Percentiles rank a stretch among this genome's conserved stretches.
Evolutionary conservation across 2,329 filamentous ascomycete genomes (phyloP).

Genomic region (Microdochium bolleyi): DNA sequence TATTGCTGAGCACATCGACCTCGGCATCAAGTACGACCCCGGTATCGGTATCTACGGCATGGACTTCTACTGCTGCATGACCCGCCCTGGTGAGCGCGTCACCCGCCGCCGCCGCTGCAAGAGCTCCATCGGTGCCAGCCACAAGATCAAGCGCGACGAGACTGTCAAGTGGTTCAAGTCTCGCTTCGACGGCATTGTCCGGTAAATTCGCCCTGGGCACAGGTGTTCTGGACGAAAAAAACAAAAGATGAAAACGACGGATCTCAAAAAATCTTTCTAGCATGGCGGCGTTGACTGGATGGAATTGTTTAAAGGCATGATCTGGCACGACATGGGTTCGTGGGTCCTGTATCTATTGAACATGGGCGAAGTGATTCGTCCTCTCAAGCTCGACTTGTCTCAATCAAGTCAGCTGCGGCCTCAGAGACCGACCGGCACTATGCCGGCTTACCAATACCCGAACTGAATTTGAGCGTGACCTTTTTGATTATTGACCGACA

Average conservation of each 20-base stretch:
- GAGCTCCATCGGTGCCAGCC: conserved; percentile 75
- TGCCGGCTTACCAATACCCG: conserved; percentile 49
- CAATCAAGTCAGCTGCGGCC: conserved; percentile 57
- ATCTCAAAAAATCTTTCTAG: conserved; percentile 13
- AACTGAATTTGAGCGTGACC: conserved; percentile 1
- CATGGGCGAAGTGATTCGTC: conserved; percentile 34
- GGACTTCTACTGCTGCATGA: conserved; percentile 99
- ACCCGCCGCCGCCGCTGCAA: conserved; percentile 88
- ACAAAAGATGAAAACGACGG: conserved; percentile 12
- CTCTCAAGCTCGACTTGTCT: conserved; percentile 43
- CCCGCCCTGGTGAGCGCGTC: conserved; percentile 96
- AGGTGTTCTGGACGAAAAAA: conserved; percentile 9
- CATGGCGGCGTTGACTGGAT: conserved; percentile 26
- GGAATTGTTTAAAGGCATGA: conserved; percentile 27
- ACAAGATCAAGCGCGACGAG: conserved; percentile 92
- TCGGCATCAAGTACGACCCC: conserved; percentile 99
- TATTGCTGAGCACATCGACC: conserved; percentile 99
- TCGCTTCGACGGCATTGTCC: conserved; percentile 97
- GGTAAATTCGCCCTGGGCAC: conserved; percentile 54
- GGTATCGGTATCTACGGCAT: conserved; percentile 99
- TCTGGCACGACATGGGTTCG: conserved; percentile 30
- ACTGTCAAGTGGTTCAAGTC: conserved; percentile 92
- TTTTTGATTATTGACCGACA: not conserved
- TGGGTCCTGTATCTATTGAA: conserved; percentile 30
- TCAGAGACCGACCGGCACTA: conserved; percentile 64